Evolutionary conservation across 495 filamentous ascomycete genomes (phyloP), one percentile per base, ranked within the genome.

Genomic region (Jackrogersella minutella): DNA sequence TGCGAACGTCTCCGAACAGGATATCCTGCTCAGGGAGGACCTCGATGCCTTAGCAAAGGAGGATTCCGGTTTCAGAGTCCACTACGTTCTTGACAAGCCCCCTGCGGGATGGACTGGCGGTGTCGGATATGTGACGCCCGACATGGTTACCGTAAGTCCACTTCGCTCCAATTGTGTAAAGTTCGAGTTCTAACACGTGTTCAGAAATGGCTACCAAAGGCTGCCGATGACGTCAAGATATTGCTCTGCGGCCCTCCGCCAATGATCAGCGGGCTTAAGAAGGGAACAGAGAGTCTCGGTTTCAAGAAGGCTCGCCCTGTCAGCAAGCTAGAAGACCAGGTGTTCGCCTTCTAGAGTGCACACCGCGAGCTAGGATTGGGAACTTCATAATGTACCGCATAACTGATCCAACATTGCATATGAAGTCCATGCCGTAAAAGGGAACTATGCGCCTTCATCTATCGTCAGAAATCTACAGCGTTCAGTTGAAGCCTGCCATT

Each of bases 181-280:
- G 21, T 39, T 37, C 43, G 53, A 52, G 60, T 26, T 6, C 56
- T 70, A 47, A 61, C 13, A 14, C 1, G 1, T 14, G 21, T 55
- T 55, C 40, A 82, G 81, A 89, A 92, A 83, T 88, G 84, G 73
- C 83, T 97, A 61, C 93, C 95, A 39, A 87, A 91, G 70, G 90
- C 95, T 6, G 91, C 91, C 58, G 77, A 78, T 17, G 93, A 98
- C 74, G 87, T 97, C 80, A 98, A 98, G 87, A 84, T 99, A 58
- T 84, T 99, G n/a, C 84, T 99, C 49, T 99, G 95, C 75, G 95
- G 95, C 22, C 95, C 95, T 7, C 95, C 95, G 19, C 94, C 93
- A 26, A 99, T 99, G 95, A 85, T 99, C 62, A 89, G 88, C 74
- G 95, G 94, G 10, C 91, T 99, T 82, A 99, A 99, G 90, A 98